Percentiles rank a stretch among this genome's conserved stretches.
These are phyloP conservation scores for Kuraishia floccosa DNA, from an alignment of 805 yeast genomes.

Conservation along the genomic window DNA sequence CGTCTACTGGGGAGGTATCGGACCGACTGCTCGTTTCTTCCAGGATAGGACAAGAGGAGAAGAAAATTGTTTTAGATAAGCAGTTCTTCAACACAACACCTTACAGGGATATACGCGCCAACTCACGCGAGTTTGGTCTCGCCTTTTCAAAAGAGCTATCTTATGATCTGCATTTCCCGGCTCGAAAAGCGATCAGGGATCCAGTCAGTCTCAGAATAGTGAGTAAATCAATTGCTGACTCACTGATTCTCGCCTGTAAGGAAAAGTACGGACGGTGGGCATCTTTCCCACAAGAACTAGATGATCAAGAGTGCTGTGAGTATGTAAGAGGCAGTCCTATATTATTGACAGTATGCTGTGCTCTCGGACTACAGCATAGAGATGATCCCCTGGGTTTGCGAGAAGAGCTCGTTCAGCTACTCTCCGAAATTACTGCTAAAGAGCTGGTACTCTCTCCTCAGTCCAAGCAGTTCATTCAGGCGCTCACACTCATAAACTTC, in stretches of 20 bases:
- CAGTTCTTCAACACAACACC: constrained; percentile 12
- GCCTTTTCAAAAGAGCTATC: constrained; percentile 15
- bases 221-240: constrained; percentile 28
- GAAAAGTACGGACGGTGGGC: constrained; percentile 62
- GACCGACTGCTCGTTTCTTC: too few species aligned
- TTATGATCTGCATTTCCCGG: constrained; percentile 9
- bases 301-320: constrained; percentile 32
- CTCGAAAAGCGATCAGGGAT: constrained; percentile 8
- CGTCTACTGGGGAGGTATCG: too few species aligned
- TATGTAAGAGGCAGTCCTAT: constrained; percentile 43
- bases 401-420: constrained; percentile 23
- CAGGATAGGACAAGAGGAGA: too few species aligned
- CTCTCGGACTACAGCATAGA: constrained; percentile 40
- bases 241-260: constrained; percentile 38
- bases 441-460: constrained; percentile 31
- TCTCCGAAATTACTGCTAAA: constrained; percentile 28
- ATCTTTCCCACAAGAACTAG: constrained; percentile 38
- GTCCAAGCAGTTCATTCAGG: constrained; percentile 43
- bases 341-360: constrained; percentile 50
- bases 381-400: constrained; percentile 8
- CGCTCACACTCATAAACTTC: constrained; percentile 47
- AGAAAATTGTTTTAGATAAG: constrained; percentile 3
- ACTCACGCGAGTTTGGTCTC: constrained; percentile 9
- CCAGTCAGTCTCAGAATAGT: constrained; percentile 27
- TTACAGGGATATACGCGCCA: constrained; percentile 11